Conservation (phyloP, 306 rosid species). For the Myrica gale region DNA sequence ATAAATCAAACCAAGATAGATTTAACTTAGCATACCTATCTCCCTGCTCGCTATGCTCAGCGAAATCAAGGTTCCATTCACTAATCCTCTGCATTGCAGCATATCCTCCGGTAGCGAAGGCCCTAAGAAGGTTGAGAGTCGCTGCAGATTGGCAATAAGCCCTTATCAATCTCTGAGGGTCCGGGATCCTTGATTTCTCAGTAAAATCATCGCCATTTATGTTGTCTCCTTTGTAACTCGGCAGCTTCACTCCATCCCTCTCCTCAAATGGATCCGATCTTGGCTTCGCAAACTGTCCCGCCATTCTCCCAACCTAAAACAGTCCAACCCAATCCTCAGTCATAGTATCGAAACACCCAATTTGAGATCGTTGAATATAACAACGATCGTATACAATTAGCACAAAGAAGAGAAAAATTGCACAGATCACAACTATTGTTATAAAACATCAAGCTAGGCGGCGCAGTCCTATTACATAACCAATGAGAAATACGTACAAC, state of each 20-base stretch:
- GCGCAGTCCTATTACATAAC: not conserved
- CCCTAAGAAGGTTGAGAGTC: slow-evolving; percentile 63
- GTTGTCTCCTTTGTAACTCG: slow-evolving; percentile 65
- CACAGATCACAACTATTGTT: not conserved
- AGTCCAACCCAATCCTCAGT: not conserved
- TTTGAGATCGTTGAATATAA: not conserved
- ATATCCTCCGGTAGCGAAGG: slow-evolving; percentile 80
- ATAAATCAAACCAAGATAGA: not conserved
- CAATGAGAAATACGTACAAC: not conserved
- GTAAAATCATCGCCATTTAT: slow-evolving; percentile 61
- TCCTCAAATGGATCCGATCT: slow-evolving; percentile 51
- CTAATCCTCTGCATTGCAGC: slow-evolving; percentile 79
- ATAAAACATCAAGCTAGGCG: not conserved
- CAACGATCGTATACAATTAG: not conserved
- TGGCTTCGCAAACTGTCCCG: slow-evolving; percentile 77
- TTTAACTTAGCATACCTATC: slow-evolving; percentile 44
- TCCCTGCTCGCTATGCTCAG: slow-evolving; percentile 69
- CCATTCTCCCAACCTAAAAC: slow-evolving; percentile 77
- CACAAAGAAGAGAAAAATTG: not conserved
- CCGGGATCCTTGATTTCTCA: slow-evolving; percentile 64
- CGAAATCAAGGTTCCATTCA: slow-evolving; percentile 77
- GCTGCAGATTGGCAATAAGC: slow-evolving; percentile 76
- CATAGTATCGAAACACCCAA: not conserved
- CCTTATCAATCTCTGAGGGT: slow-evolving; percentile 69
- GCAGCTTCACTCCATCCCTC: slow-evolving; percentile 59